Conservation (phyloP, 139 green algal species). For the Chlamydomonas sp. region DNA sequence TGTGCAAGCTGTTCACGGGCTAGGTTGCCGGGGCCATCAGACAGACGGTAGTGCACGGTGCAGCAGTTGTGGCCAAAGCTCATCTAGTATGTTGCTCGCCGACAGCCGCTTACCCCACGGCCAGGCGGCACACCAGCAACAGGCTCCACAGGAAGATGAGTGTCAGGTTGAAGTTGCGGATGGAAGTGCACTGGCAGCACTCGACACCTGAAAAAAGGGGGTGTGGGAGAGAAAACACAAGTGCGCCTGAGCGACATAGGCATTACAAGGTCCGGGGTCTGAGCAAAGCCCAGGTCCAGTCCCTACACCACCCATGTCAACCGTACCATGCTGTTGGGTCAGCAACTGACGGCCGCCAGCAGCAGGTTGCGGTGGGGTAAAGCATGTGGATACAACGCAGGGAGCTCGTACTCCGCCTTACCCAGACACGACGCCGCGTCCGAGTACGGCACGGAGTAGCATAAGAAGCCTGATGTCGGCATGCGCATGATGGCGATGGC, state of each 20-base stretch:
- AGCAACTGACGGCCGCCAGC: neutral
- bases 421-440: neutral
- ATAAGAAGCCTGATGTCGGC: neutral
- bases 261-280: neutral
- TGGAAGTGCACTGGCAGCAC: conserved; percentile 8
- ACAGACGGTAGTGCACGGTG: neutral
- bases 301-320: neutral
- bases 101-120: neutral
- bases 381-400: neutral
- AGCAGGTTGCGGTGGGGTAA: neutral
- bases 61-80: no score
- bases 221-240: neutral
- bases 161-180: conserved; percentile 3
- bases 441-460: neutral
- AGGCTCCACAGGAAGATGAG: neutral
- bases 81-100: neutral
- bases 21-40: neutral
- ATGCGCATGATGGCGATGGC: neutral
- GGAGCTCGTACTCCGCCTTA: neutral
- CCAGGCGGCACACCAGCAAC: conserved; percentile 5
- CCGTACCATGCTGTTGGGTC: neutral
- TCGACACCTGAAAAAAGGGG: neutral
- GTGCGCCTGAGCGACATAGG: neutral
- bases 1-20: neutral
- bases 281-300: neutral